Percentiles rank a stretch among this genome's conserved stretches.
Conservation (phyloP, 495 filamentous ascomycete species). For the Penicillium cinerascens region DNA sequence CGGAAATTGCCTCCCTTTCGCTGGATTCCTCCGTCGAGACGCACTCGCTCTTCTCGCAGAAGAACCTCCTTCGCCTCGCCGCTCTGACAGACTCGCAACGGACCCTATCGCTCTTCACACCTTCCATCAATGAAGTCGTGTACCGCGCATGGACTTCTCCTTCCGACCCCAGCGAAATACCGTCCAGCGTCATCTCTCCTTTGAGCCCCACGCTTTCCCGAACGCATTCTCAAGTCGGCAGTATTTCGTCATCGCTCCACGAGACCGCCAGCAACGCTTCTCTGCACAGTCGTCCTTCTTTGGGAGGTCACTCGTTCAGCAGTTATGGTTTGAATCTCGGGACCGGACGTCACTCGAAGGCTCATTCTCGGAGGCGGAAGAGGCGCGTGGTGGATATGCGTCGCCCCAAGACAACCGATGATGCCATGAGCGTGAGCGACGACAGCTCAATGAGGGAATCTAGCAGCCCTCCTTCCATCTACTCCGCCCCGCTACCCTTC, state of each 20-base stretch:
- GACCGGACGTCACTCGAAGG: conserved; percentile 60
- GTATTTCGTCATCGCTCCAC: conserved; percentile 50
- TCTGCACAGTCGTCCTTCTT: conserved; percentile 34
- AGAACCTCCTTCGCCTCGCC: conserved; percentile 75
- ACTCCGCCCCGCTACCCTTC: conserved; percentile 40
- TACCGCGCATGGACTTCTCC: conserved; percentile 88
- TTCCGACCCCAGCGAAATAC: conserved; percentile 63
- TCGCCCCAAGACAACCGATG: conserved; percentile 53
- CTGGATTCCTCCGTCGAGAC: conserved; percentile 71
- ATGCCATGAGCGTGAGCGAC: conserved; percentile 54
- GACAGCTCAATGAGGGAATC: conserved; percentile 43
- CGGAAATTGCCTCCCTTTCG: conserved; percentile 69
- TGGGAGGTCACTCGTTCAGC: conserved; percentile 33
- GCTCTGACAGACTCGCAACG: conserved; percentile 77
- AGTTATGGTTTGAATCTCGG: conserved; percentile 62
- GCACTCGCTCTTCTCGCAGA: conserved; percentile 84
- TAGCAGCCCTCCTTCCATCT: conserved; percentile 37
- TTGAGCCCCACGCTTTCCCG: conserved; percentile 51
- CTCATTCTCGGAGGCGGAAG: conserved; percentile 75
- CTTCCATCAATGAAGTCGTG: conserved; percentile 74
- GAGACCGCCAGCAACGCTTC: conserved; percentile 45
- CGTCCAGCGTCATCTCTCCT: conserved; percentile 53
- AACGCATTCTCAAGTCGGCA: conserved; percentile 60
- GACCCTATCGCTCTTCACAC: conserved; percentile 84
- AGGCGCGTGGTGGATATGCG: conserved; percentile 91